Base-by-base conservation (phyloP, 2,329 filamentous ascomycete genomes). In the Claviceps purpurea region DNA sequence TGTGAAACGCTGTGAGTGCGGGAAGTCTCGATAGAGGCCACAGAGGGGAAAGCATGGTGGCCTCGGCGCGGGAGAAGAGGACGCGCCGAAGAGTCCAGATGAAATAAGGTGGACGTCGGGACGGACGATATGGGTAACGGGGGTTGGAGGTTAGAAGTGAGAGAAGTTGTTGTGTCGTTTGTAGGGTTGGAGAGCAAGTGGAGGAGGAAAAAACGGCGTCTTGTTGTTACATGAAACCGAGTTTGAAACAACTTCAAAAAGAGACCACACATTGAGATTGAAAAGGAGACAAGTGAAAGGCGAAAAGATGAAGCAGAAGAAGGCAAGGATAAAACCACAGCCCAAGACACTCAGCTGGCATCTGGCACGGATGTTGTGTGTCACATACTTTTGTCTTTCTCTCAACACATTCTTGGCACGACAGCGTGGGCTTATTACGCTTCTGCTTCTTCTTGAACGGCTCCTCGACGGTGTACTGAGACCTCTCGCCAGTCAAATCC, bases 361-460 rank as follows among this genome's bases (percentile, higher is more conserved):
- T 20, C 24, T 24, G 10, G 26, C 41, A 24, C 24, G 26, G 39
- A 8, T 39, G 24, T 8, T 26, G 7, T 26, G 7, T 26, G 26
- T 26, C 11, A 68, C 76, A 58, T 64, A 84, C 84, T 75, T 88
- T 90, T 24, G 86, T 90, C 70, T 90, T 90, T 58, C 86, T 75
- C 68, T 89, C 85, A 22, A 90, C 87, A 62, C 87, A 91, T 64
- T 89, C 85, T 56, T 82, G 78, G 61, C 87, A 90, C 48, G 84
- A 88, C 56, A 90, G 64, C 1, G 86, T 90, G 3, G 87, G 87
- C 66, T 91, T 91, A 68, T 91, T 91, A 47, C 87, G 79, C 71
- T 86, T 89, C 70, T 90, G 86, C 69, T 85, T 88, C 71, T 86
- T 87, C 65, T 70, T 76, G 11, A 70, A 63, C n/a, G 71, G 74